phyloP scores from a whole-genome alignment of 441 rosid species.

The Geranium incanum region DNA sequence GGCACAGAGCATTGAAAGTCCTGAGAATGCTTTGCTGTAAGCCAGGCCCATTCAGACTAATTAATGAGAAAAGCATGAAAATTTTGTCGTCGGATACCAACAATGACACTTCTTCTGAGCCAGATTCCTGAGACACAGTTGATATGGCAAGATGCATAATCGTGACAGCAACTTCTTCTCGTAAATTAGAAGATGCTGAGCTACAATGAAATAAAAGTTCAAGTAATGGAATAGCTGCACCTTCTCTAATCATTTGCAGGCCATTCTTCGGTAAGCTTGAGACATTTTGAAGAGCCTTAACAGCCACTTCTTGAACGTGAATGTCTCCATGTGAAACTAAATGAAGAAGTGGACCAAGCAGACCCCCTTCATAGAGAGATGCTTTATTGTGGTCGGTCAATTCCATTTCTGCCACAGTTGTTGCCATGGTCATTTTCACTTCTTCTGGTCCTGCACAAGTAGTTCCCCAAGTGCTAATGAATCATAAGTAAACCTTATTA shows the following conservation, averaged over 20 bases:
- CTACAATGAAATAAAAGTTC: slow-evolving; percentile 37
- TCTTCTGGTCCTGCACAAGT: slow-evolving; percentile 44
- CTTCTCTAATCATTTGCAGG: slow-evolving; percentile 51
- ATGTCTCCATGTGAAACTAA: slow-evolving; percentile 31
- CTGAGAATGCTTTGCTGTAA: slow-evolving; percentile 46
- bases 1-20: slow-evolving; percentile 48
- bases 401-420: slow-evolving; percentile 54
- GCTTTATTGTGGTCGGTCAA: slow-evolving; percentile 53
- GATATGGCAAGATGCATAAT: slow-evolving; percentile 49
- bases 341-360: slow-evolving; percentile 43
- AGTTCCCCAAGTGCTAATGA: neutral
- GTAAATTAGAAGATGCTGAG: slow-evolving; percentile 34
- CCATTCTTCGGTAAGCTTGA: slow-evolving; percentile 48
- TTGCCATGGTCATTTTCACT: slow-evolving; percentile 39
- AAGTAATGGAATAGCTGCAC: slow-evolving; percentile 41
- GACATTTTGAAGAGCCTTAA: slow-evolving; percentile 45
- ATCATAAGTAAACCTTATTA: no score
- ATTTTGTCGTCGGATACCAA: slow-evolving; percentile 46
- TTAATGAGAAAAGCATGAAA: slow-evolving; percentile 42
- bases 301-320: slow-evolving; percentile 36
- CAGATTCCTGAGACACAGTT: slow-evolving; percentile 39
- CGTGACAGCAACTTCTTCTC: slow-evolving; percentile 37
- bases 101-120: slow-evolving; percentile 27
- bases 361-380: slow-evolving; percentile 45
- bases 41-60: slow-evolving; percentile 38